These are phyloP conservation scores for Camellia oleifera DNA, from an alignment of 179 eudicot species.

Conservation along the genomic window DNA sequence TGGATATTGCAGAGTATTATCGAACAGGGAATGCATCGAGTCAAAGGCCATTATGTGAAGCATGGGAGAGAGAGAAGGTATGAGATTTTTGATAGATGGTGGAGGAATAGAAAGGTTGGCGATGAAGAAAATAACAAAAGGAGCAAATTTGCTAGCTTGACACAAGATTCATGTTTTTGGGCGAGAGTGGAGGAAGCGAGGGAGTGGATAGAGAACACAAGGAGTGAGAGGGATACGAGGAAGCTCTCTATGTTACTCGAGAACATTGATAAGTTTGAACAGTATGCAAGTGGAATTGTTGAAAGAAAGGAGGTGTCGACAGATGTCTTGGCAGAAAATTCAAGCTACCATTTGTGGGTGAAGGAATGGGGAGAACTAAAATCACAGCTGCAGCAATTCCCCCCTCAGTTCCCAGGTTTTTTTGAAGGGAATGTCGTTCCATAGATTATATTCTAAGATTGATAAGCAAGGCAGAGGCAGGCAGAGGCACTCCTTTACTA, in stretches of 20 bases:
- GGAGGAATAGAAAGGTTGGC: conserved; percentile 41
- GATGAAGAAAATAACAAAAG: conserved; percentile 40
- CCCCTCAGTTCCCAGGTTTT: conserved; percentile 34
- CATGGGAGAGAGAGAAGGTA: conserved; percentile 75
- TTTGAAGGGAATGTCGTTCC: conserved; percentile 38
- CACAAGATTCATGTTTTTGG: conserved; percentile 93
- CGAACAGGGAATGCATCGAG: conserved; percentile 52
- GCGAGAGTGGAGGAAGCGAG: conserved; percentile 84
- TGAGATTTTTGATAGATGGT: conserved; percentile 74
- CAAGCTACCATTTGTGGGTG: conserved; percentile 63
- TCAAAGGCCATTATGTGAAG: conserved; percentile 62
- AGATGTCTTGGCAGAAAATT: conserved; percentile 71
- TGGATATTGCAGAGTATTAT: conserved; percentile 93
- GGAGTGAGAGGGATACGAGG: conserved; percentile 39
- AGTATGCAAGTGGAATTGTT: conserved; percentile 50
- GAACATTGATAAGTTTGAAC: conserved; percentile 51
- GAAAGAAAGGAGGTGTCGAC: conserved; percentile 65
- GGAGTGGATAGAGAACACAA: conserved; percentile 42
- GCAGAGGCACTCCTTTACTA: too few relatives aligned
- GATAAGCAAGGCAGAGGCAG: too few relatives aligned
- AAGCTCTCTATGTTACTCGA: conserved; percentile 37
- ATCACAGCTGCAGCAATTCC: conserved; percentile 40
- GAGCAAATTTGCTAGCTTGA: conserved; percentile 66
- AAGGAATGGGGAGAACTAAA: conserved; percentile 51
- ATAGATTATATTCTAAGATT: background rate